Conservation (phyloP, 805 yeast species). For the Sugiyamaella mastotermitis region DNA sequence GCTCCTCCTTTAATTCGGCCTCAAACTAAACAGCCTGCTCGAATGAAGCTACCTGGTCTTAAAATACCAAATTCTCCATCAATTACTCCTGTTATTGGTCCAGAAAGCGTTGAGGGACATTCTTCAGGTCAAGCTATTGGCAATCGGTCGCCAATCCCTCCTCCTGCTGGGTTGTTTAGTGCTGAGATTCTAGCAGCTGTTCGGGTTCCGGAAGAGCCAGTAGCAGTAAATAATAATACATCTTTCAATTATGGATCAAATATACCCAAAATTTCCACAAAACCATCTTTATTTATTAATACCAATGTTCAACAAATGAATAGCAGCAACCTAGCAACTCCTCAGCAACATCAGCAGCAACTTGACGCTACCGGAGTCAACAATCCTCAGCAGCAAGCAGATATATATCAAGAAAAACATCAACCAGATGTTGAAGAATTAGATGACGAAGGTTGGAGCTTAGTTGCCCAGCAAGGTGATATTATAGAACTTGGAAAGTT, state of each 20-base stretch:
- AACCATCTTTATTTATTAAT: too few species aligned
- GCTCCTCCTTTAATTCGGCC: slow-evolving; percentile 18
- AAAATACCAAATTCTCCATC: slow-evolving; percentile 19
- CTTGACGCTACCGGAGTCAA: background rate
- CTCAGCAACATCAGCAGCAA: too few species aligned
- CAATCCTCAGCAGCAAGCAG: background rate
- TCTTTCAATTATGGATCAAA: too few species aligned
- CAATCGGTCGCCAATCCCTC: slow-evolving; percentile 11
- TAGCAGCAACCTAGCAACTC: background rate
- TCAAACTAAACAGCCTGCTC: slow-evolving; percentile 11
- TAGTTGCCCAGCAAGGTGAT: slow-evolving; percentile 48
- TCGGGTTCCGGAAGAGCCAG: slow-evolving; percentile 7
- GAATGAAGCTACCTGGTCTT: slow-evolving; percentile 22
- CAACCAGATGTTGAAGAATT: slow-evolving; percentile 40
- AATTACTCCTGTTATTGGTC: slow-evolving; percentile 7
- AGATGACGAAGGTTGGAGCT: slow-evolving; percentile 72
- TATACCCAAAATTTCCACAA: too few species aligned
- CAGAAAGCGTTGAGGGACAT: slow-evolving; percentile 3
- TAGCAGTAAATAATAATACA: slow-evolving; percentile 3
- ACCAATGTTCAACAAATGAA: background rate
- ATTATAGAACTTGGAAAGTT: slow-evolving; percentile 64
- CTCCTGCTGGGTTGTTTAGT: slow-evolving; percentile 16
- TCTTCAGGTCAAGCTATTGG: background rate
- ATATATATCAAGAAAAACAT: too few species aligned
- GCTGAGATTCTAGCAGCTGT: slow-evolving; percentile 24